Base-by-base conservation (phyloP, 805 yeast species). In the Saccharomycopsis sp. region DNA sequence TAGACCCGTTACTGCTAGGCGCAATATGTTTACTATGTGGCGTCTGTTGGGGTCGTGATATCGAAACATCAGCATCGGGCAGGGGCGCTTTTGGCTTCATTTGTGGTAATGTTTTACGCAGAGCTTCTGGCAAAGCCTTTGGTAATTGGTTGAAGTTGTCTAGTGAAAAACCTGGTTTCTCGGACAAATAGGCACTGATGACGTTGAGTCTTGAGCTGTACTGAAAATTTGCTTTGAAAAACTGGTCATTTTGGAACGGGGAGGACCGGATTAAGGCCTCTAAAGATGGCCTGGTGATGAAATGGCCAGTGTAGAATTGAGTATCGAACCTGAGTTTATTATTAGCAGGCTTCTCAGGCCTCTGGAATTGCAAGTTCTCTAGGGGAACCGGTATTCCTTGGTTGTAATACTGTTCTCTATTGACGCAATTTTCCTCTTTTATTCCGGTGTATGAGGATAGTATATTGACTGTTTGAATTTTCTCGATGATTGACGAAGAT, bases 201-300 rank as follows among this genome's bases (percentile, higher is more conserved):
- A 44, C 16, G 16, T 44, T 44, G 8, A 44, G 16, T 44, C 21
- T 44, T 16, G 48, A 44, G 16, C 16, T 44, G 21, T 44, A 44
- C 21, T 44, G 21, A 12, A 44, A 44, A 44, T 44, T n/a, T 16
- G 12, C 8, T 12, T 44, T 44, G 21, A 44, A 44, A 44, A 7
- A 16, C 21, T 44, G 48, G 21, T 44, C 21, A 12, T 18, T 44
- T 12, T 7, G 21, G 12, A 44, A 44, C 48, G 21, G 12, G 7
- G 48, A 16, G 7, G 48, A 16, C 7, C 21, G 48, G 16, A 44
- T 44, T 20, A 44, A 44, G 8, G 48, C 48, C 21, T 57, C 51
- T 34, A 53, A 50, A 16, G 56, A 57, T 14, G 56, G 54, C 14
- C 41, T 24, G 5, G 56, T 52, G 2, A 56, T 47, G 4, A 41